A percentile compares a stretch with the other conserved stretches of the same genome.
These are phyloP conservation scores for Fusarium pseudograminearum DNA, from an alignment of 2,329 filamentous ascomycete genomes.

Conservation along the genomic window DNA sequence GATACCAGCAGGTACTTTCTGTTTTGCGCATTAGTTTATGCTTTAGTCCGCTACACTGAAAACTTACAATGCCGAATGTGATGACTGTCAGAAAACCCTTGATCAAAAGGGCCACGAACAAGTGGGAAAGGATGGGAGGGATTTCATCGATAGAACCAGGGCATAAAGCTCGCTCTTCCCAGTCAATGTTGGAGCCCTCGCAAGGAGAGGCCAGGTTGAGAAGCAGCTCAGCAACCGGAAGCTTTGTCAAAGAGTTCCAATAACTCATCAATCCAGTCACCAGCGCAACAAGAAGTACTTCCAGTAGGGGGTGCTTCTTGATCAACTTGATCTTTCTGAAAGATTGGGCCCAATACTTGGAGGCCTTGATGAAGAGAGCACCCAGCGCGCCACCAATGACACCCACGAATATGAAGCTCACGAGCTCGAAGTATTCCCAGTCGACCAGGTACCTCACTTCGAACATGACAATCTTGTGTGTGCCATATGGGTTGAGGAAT, in stretches of 20 bases:
- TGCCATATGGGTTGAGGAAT: conserved; percentile 95
- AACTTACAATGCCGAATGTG: conserved; percentile 85
- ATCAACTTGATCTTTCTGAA: conserved; percentile 86
- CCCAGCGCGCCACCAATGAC: conserved; percentile 86
- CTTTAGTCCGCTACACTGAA: neutral
- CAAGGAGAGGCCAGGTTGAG: conserved; percentile 93
- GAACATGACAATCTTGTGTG: conserved; percentile 96
- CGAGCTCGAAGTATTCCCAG: conserved; percentile 94
- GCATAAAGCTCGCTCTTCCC: conserved; percentile 80
- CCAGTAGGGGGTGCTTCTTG: conserved; percentile 85
- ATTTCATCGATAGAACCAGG: conserved; percentile 80
- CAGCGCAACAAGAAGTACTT: conserved; percentile 88
- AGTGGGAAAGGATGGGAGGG: conserved; percentile 76
- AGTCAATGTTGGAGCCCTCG: conserved; percentile 72
- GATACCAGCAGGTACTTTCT: conserved; percentile 94
- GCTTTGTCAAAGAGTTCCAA: conserved; percentile 91
- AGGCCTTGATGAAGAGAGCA: conserved; percentile 96
- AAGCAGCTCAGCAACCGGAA: conserved; percentile 90
- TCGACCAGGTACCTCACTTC: conserved; percentile 90
- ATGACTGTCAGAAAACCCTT: conserved; percentile 90
- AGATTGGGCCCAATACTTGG: conserved; percentile 86
- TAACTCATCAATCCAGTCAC: conserved; percentile 88
- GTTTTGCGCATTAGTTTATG: conserved; percentile 37
- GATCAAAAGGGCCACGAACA: conserved; percentile 85
- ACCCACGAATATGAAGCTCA: conserved; percentile 86